phyloP scores from a whole-genome alignment of 192 early-diverging fungal genomes.

The Neocallimastix lanati region DNA sequence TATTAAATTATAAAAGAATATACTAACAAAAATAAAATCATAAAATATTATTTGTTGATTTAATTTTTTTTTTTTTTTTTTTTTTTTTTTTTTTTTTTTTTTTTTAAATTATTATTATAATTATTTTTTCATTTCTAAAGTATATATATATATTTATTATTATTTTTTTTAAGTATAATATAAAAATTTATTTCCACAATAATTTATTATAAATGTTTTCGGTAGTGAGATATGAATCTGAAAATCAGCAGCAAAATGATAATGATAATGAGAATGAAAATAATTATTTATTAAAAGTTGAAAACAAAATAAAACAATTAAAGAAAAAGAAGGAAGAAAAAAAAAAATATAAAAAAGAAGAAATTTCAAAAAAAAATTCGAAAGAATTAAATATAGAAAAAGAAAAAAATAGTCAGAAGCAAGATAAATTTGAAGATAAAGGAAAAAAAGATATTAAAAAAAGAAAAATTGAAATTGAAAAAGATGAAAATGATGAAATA shows the following conservation, averaged over 20 bases:
- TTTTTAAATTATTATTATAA: too few relatives aligned
- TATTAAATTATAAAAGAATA: too few relatives aligned
- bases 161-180: too few relatives aligned
- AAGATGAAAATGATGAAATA: neutral
- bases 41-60: too few relatives aligned
- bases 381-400: neutral
- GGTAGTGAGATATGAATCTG: neutral
- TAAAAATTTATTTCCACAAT: too few relatives aligned
- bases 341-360: neutral
- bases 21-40: too few relatives aligned
- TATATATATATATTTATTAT: too few relatives aligned
- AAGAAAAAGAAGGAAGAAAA: neutral
- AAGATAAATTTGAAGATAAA: neutral
- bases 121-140: too few relatives aligned
- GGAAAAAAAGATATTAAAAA: neutral
- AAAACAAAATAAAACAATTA: neutral
- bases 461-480: neutral
- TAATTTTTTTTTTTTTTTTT: too few relatives aligned
- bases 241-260: neutral
- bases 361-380: too few relatives aligned
- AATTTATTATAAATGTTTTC: neutral
- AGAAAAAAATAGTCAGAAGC: too few relatives aligned
- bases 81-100: too few relatives aligned
- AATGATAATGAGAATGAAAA: neutral
- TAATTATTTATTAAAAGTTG: neutral